Percentiles rank a stretch among this genome's conserved stretches.
Evolutionary conservation across 352 stramenopile genomes (phyloP).

Genomic region (Phytophthora pinifolia): DNA sequence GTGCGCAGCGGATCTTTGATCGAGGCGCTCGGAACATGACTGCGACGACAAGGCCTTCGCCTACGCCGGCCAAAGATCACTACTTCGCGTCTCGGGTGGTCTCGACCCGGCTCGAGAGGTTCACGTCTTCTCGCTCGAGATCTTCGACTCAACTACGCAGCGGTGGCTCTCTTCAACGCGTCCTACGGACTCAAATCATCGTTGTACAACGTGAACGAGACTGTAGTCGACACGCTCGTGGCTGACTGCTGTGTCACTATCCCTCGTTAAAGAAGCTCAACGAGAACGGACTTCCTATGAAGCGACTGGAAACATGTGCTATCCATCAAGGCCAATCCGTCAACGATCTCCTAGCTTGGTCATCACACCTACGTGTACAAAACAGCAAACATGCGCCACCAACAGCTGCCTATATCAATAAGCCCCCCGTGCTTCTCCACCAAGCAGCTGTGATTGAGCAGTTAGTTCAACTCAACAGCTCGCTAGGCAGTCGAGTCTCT

Average conservation of each 20-base stretch:
- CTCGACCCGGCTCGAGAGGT: background rate
- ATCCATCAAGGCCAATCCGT: slow-evolving; percentile 1
- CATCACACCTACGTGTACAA: background rate
- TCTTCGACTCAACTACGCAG: slow-evolving; percentile 10
- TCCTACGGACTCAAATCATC: background rate
- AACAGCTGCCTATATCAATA: background rate
- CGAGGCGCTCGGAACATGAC: slow-evolving; percentile 18
- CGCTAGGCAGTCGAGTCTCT: background rate
- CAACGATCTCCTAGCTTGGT: slow-evolving; percentile 14
- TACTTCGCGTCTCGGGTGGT: slow-evolving; percentile 13
- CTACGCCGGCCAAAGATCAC: slow-evolving; percentile 4
- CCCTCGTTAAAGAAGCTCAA: slow-evolving; percentile 1
- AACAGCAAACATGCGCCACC: background rate
- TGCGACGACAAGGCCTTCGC: slow-evolving; percentile 21
- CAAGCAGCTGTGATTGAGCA: slow-evolving; percentile 12
- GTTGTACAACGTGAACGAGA: slow-evolving; percentile 10
- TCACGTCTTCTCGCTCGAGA: background rate
- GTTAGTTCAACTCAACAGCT: slow-evolving; percentile 6
- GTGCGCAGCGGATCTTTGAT: slow-evolving; percentile 16
- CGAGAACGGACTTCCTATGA: background rate
- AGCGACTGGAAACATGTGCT: background rate
- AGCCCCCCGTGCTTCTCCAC: background rate
- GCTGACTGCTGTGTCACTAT: slow-evolving; percentile 15
- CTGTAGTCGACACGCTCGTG: slow-evolving; percentile 18
- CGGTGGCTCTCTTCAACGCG: background rate